phyloP scores from a whole-genome alignment of 1,139 yeast genomes.

The Maudiozyma humilis region DNA sequence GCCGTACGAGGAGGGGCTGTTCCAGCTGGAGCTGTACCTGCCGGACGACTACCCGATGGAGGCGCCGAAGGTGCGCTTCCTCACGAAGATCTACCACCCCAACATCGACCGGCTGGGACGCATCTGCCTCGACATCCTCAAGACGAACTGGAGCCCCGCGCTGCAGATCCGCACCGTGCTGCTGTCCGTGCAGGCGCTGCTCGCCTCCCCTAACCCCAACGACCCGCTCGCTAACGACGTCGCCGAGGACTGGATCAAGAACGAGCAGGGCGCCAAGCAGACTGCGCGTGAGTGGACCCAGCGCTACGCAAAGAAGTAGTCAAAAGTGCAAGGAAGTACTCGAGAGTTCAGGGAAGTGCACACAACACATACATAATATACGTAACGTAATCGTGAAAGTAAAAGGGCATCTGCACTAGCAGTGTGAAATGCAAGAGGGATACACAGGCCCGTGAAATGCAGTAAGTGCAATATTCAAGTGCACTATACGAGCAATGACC shows the following conservation, averaged over 20 bases:
- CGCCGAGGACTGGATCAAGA: slow-evolving; percentile 90
- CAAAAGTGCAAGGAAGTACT: too few relatives aligned
- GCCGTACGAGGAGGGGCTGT: slow-evolving; percentile 53
- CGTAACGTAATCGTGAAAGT: too few relatives aligned
- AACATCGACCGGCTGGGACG: slow-evolving; percentile 92
- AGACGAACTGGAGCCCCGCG: slow-evolving; percentile 96
- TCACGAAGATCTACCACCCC: slow-evolving; percentile 93
- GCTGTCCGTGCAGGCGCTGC: slow-evolving; percentile 82
- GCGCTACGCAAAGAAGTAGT: slow-evolving; percentile 42
- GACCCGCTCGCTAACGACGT: slow-evolving; percentile 98
- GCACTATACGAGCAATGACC: too few relatives aligned
- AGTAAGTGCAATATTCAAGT: too few relatives aligned
- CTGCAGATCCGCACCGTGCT: slow-evolving; percentile 90
- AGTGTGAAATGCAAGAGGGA: too few relatives aligned
- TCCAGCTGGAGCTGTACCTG: slow-evolving; percentile 49
- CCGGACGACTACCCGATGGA: slow-evolving; percentile 58
- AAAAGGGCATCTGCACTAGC: too few relatives aligned
- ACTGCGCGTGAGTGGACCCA: slow-evolving; percentile 88
- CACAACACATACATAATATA: too few relatives aligned
- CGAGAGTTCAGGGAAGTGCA: too few relatives aligned
- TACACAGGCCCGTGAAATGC: too few relatives aligned
- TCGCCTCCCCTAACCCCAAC: slow-evolving; percentile 96
- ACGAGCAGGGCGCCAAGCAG: slow-evolving; percentile 68
- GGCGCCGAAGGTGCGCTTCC: slow-evolving; percentile 86
- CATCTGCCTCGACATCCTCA: slow-evolving; percentile 88